These are phyloP conservation scores for Ogataea angusta DNA, from an alignment of 805 yeast species.

Conservation along the genomic window DNA sequence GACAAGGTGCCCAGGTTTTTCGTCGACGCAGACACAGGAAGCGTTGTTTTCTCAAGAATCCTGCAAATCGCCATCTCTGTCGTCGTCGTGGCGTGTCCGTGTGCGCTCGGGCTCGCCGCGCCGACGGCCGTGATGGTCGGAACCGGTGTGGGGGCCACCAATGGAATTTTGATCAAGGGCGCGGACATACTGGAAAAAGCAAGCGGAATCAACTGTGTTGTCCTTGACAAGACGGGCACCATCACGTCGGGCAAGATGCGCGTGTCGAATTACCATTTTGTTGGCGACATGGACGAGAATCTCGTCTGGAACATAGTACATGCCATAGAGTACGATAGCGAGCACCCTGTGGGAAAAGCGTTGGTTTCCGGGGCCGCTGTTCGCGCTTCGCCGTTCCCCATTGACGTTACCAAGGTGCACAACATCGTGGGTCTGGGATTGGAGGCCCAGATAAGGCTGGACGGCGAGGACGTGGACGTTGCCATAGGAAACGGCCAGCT, in stretches of 20 bases:
- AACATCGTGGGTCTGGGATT: constrained; percentile 47
- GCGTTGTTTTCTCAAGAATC: constrained; percentile 26
- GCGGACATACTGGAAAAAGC: constrained; percentile 84
- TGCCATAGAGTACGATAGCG: constrained; percentile 64
- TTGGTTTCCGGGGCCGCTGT: constrained; percentile 39
- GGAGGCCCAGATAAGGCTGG: constrained; percentile 29
- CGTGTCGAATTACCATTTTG: constrained; percentile 28
- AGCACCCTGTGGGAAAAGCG: constrained; percentile 86
- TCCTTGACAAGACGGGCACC: constrained; percentile 97
- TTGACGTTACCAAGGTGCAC: constrained; percentile 34
- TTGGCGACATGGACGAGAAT: constrained; percentile 24
- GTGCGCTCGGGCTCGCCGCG: constrained; percentile 95
- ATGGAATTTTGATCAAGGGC: constrained; percentile 90
- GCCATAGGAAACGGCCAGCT: constrained; percentile 53
- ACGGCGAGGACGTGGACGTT: constrained; percentile 28
- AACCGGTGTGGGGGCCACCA: constrained; percentile 89
- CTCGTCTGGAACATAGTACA: constrained; percentile 50
- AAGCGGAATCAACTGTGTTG: constrained; percentile 55
- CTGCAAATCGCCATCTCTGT: constrained; percentile 84
- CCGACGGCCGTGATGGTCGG: constrained; percentile 99
- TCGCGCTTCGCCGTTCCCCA: constrained; percentile 3
- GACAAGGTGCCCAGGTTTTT: constrained; percentile 28
- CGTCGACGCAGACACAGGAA: constrained; percentile 17
- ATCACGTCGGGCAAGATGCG: constrained; percentile 81
- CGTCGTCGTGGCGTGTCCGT: constrained; percentile 97